These are phyloP conservation scores for Hanseniaspora lindneri DNA, from an alignment of 805 yeast genomes.

Conservation along the genomic window DNA sequence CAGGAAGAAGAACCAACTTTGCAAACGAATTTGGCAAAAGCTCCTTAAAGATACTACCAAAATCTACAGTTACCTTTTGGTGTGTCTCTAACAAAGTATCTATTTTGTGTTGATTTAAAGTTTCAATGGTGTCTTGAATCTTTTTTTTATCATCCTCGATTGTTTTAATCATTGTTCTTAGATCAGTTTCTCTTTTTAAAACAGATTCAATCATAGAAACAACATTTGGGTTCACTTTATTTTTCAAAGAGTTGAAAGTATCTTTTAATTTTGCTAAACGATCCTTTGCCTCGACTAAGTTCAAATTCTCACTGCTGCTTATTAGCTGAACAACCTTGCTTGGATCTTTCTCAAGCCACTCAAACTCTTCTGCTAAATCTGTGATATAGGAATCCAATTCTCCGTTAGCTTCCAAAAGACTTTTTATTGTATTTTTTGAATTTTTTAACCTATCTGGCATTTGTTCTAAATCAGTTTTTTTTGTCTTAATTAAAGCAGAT, in stretches of 20 bases:
- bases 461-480: constrained; percentile 33
- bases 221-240: constrained; percentile 72
- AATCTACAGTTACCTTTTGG: constrained; percentile 75
- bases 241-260: constrained; percentile 55
- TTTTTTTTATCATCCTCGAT: constrained; percentile 81
- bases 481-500: constrained; percentile 35
- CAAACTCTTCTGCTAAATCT: constrained; percentile 40
- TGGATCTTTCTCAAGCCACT: constrained; percentile 63
- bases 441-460: constrained; percentile 34
- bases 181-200: constrained; percentile 69
- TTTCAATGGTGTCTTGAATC: constrained; percentile 75
- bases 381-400: neutral
- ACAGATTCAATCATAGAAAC: constrained; percentile 83
- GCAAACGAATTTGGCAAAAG: constrained; percentile 83
- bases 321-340: constrained; percentile 34
- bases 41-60: constrained; percentile 82
- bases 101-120: constrained; percentile 73
- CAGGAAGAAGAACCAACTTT: constrained; percentile 69
- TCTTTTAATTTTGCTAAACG: constrained; percentile 37
- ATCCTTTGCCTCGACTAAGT: constrained; percentile 37
- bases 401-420: neutral
- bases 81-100: constrained; percentile 75
- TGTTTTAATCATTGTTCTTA: constrained; percentile 69
- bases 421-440: neutral
- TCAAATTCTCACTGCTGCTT: constrained; percentile 50